Base-by-base conservation (phyloP, 2,329 filamentous ascomycete species). In the Plenodomus tracheiphilus region DNA sequence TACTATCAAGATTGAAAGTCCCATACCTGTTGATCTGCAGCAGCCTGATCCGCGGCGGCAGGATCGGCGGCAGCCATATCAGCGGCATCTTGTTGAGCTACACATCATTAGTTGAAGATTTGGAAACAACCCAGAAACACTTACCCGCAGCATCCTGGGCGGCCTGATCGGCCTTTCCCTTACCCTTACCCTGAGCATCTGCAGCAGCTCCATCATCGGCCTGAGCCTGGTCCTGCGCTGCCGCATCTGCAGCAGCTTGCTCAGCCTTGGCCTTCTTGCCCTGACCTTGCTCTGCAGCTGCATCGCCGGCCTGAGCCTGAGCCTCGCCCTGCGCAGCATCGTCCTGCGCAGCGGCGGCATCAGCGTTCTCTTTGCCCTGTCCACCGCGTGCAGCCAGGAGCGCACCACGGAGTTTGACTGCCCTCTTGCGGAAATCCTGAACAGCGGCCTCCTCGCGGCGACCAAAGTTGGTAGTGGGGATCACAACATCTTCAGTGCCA, bases 321-420 rank as follows among this genome's bases (percentile, higher is more conserved):
- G 32, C 46, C 6, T 34, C 47, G 19, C 25, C 46, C 22, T 36
- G 35, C 2, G 50, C 38, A 32, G 43, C 43, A 22, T 28, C 51
- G 13, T 22, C 39, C 17, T 22, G 45, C 11, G 36, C 42, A 9
- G 41, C 39, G 42, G 45, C 51, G 42, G 44, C 50, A 44, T 58
- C 51, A 34, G 38, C 50, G 17, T 55, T 49, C 21, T 22, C 43
- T 17, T 51, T 40, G 30, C 47, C 34, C 39, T 53, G 40, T 34
- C 46, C 40, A 34, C 60, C 48, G 35, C 61, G 61, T 44, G 56
- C 53, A 25, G 47, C 51, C 21, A 68, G 21, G 17, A 65, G 57
- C 45, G 61, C 61, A 56, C 61, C 50, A 20, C 64, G 66, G 42
- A 70, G 54, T 38, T 58, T 49, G n/a, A 66, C 47, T 21, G 64